Evolutionary conservation across 352 stramenopile species (phyloP), one percentile per base, ranked within the genome.

Genomic region (Globisporangium mamillatum): DNA sequence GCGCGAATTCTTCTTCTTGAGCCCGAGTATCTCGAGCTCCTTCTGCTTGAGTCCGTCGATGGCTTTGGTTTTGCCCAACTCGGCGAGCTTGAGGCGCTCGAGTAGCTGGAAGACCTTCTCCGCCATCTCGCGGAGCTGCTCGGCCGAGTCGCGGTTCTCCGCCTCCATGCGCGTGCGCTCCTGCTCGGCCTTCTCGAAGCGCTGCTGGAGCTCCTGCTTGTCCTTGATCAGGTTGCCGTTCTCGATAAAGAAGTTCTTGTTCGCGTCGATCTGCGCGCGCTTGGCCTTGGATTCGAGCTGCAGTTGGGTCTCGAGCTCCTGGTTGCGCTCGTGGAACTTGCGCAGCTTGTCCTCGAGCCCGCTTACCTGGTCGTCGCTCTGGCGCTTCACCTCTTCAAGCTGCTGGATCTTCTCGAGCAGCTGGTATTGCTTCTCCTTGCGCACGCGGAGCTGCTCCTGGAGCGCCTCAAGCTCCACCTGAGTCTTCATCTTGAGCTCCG

Each of bases 381-480:
- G 90, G 20, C 92, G 90, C 77, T 97, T 97, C 24, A 84, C 74
- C 62, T 98, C 93, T 58, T 99, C 96, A 44, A 98, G 91, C 56
- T 94, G 91, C 77, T 99, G 96, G 34, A 98, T 79, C 75, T 98
- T 98, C 63, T 98, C 95, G 9, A 99, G 80, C 2, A 99, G 80
- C 72, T 99, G 93, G 65, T 99, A 99, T 73, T 99, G 96, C 63
- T 99, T 99, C 73, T 99, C 95, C 75, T 99, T 99, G 55, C 96
- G 88, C 25, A 93, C 91, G 14, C 96, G 86, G 22, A 99, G 86
- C 76, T 99, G 97, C 64, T 99, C 97, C 61, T 99, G 90, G 32
- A 98, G 75, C 0, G 94, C 82, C 71, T 99, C 96, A 4, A 99
- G 76, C 72, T 99, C 97, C 34, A 99, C 94, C 38, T 97, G 89